Conservation (phyloP, 192 early-diverging fungal species). For the Entrophospora sp. region DNA sequence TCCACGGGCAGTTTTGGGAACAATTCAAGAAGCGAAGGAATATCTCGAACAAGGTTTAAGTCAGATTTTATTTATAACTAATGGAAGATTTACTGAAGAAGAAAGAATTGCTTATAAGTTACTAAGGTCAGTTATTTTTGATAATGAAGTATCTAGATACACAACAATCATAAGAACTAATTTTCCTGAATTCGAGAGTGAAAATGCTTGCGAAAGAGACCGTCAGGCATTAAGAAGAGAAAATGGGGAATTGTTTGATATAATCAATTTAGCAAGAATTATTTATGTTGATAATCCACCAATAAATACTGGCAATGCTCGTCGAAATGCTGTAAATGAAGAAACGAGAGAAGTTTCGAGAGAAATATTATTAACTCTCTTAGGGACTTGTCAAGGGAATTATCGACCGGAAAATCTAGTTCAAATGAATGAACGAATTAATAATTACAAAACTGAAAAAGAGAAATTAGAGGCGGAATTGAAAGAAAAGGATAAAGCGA, state of each 20-base stretch:
- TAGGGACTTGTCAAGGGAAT: background rate
- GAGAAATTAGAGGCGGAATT: background rate
- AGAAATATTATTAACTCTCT: background rate
- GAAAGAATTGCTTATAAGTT: background rate
- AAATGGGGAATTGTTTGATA: background rate
- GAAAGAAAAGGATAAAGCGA: background rate
- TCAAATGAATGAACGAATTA: background rate
- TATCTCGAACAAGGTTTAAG: background rate
- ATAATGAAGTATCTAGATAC: background rate
- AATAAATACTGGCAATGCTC: background rate
- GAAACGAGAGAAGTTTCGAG: background rate
- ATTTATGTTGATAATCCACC: conserved; percentile 1
- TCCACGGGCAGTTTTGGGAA: background rate
- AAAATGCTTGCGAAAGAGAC: background rate
- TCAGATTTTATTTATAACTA: background rate
- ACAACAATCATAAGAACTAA: background rate
- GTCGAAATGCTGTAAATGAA: background rate
- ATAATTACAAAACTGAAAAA: background rate
- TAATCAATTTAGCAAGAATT: background rate
- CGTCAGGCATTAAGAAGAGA: background rate
- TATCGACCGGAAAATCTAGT: background rate
- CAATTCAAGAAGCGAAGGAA: background rate
- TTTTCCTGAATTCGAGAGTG: background rate
- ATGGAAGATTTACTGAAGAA: background rate
- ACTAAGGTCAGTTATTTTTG: background rate